phyloP scores from a whole-genome alignment of 2,329 filamentous ascomycete genomes.

The Aspergillus uvarum region DNA sequence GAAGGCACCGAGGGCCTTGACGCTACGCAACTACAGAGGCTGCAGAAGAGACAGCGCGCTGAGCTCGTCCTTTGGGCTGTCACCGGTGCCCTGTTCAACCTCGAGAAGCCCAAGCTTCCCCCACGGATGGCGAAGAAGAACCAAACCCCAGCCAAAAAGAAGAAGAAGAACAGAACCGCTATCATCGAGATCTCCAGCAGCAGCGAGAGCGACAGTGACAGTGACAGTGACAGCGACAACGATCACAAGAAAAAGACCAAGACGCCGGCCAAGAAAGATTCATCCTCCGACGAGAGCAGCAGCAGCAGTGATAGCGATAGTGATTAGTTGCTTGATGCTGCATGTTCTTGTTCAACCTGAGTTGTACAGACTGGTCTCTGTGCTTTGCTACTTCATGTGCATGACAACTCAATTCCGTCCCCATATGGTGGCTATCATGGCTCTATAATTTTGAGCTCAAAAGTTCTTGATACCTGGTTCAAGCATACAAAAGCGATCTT shows the following conservation, averaged over 20 bases:
- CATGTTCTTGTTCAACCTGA: neutral
- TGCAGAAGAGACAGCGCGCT: constrained; percentile 39
- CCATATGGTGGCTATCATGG: too few relatives aligned
- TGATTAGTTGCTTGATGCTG: neutral
- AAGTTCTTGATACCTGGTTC: constrained; percentile 16
- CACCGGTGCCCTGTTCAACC: constrained; percentile 29
- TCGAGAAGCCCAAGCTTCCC: constrained; percentile 24
- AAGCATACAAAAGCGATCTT: constrained; percentile 11
- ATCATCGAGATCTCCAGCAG: constrained; percentile 45
- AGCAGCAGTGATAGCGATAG: constrained; percentile 20
- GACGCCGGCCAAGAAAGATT: constrained; percentile 11
- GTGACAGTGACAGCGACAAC: constrained; percentile 28
- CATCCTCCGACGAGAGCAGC: constrained; percentile 18
- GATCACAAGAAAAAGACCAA: constrained; percentile 18
- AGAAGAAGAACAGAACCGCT: constrained; percentile 45
- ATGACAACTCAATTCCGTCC: neutral
- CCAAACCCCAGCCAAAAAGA: constrained; percentile 30
- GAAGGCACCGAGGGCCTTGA: constrained; percentile 25
- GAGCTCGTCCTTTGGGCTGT: constrained; percentile 40
- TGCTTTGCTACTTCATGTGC: neutral
- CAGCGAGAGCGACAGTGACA: constrained; percentile 38
- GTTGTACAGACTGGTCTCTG: neutral
- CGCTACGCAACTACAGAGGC: constrained; percentile 26
- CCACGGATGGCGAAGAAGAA: constrained; percentile 26
- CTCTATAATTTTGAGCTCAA: constrained; percentile 10